Percentiles rank a stretch among this genome's conserved stretches.
phyloP scores from a whole-genome alignment of 352 stramenopile genomes.

The Phytophthora crassamura region DNA sequence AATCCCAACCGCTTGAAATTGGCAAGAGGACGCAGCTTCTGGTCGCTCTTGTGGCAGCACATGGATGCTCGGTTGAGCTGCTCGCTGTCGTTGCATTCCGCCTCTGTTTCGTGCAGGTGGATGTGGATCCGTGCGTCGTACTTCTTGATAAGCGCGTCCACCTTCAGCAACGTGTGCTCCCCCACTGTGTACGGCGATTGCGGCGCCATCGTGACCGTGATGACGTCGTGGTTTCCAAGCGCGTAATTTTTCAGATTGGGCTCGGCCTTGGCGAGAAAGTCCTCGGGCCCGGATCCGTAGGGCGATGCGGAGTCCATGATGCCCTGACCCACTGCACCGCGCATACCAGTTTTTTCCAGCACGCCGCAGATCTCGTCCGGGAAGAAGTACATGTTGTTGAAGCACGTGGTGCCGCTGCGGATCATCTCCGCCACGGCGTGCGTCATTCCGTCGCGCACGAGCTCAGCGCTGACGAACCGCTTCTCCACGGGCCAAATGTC shows the following conservation, averaged over 20 bases:
- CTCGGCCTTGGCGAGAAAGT: conserved; percentile 74
- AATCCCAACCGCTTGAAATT: conserved; percentile 80
- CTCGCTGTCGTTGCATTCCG: conserved; percentile 79
- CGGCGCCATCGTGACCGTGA: conserved; percentile 61
- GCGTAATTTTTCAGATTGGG: conserved; percentile 61
- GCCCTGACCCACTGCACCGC: conserved; percentile 61
- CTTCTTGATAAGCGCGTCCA: conserved; percentile 44
- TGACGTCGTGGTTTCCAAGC: conserved; percentile 43
- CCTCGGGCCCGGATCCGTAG: conserved; percentile 53
- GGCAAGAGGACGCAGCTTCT: conserved; percentile 65
- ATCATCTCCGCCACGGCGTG: conserved; percentile 86
- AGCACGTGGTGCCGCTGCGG: conserved; percentile 82
- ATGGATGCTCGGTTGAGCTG: conserved; percentile 58
- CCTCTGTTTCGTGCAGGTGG: conserved; percentile 83
- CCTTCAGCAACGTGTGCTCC: conserved; percentile 57
- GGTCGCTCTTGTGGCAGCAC: conserved; percentile 73
- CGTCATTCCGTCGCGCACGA: conserved; percentile 68
- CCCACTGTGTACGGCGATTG: conserved; percentile 84
- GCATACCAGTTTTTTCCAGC: conserved; percentile 68
- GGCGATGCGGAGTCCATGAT: conserved; percentile 71
- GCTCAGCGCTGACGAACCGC: conserved; percentile 73
- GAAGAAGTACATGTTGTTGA: conserved; percentile 93
- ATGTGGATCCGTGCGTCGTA: conserved; percentile 72
- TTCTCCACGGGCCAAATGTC: conserved; percentile 84
- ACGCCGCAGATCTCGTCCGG: conserved; percentile 52